These are phyloP conservation scores for Arthrobotrys conoides DNA, from an alignment of 2,329 filamentous ascomycete species.

Conservation along the genomic window DNA sequence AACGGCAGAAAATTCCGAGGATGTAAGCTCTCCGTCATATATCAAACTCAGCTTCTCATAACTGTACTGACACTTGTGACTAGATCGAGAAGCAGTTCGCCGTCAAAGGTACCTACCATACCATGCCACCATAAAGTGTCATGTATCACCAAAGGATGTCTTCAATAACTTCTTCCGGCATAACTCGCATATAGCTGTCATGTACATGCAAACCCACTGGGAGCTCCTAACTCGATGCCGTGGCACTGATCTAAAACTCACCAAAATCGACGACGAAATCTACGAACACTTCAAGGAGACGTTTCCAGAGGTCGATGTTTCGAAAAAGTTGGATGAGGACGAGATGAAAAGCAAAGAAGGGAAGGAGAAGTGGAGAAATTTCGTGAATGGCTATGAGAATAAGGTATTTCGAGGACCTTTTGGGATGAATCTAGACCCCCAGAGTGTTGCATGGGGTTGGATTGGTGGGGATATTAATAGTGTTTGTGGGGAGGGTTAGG, in stretches of 20 bases:
- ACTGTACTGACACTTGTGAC: background rate
- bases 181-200: constrained; percentile 75
- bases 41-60: background rate
- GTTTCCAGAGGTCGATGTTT: constrained; percentile 93
- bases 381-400: constrained; percentile 94
- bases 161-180: background rate
- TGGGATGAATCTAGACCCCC: background rate
- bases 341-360: constrained; percentile 97
- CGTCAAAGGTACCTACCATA: constrained; percentile 79
- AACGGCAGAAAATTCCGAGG: constrained; percentile 15
- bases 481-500: constrained; percentile 63
- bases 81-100: constrained; percentile 99
- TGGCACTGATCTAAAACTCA: constrained; percentile 89
- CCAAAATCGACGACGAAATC: constrained; percentile 95
- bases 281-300: constrained; percentile 86
- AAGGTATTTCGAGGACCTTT: constrained; percentile 68
- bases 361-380: constrained; percentile 94
- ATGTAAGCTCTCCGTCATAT: background rate
- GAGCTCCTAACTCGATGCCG: constrained; percentile 89
- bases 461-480: background rate
- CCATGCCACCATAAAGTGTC: background rate
- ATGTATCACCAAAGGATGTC: background rate
- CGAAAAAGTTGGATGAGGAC: constrained; percentile 85
- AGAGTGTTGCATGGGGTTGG: background rate
- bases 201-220: constrained; percentile 98